Evolutionary conservation across 768 basidiomycete species (phyloP), one percentile per base, ranked within the genome.

Genomic region (Phallus indusiatus): DNA sequence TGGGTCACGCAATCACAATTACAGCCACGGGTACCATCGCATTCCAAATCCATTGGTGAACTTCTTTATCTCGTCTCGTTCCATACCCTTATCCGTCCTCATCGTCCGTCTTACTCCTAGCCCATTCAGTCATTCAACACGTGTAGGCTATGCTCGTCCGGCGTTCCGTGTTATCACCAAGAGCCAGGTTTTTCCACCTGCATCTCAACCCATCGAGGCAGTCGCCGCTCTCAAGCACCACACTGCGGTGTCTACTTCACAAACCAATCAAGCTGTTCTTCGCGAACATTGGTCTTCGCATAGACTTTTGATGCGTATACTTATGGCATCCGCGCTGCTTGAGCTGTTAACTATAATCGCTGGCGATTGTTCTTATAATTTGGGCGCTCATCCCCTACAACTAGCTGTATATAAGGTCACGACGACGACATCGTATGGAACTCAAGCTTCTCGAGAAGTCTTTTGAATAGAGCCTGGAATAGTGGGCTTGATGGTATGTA

Each of bases 391-490:
- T 37, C 36, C 16, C 77, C 17, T 81, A 78, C 64, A 81, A 77
- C 72, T 79, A 81, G 69, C 68, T 82, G 16, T 81, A 82, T 63
- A 78, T 78, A n/a, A 74, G 76, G 78, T 0, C 79, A 78, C 60
- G 78, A 81, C 57, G 79, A 79, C 50, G 79, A 80, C 28, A 63
- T 81, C 22, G 76, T 76, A 42, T 54, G 72, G 47, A 17, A 55
- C 20, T 5, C n/a, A n/a, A n/a, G n/a, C n/a, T n/a, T n/a, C n/a
- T n/a, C 76, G 8, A 67, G 76, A 24, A 79, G 75, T 52, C 66
- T 82, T 12, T 65, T 82, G 21, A 69, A 74, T 52, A 69, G 80
- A 5, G 78, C 77, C 0, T 76, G 71, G 69, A 75, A 75, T 50
- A 71, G 69, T 34, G 78, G 80, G 0, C 80, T 77, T 65, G 72